phyloP scores from a whole-genome alignment of 495 filamentous ascomycete genomes.

The Aspergillus sparsus region DNA sequence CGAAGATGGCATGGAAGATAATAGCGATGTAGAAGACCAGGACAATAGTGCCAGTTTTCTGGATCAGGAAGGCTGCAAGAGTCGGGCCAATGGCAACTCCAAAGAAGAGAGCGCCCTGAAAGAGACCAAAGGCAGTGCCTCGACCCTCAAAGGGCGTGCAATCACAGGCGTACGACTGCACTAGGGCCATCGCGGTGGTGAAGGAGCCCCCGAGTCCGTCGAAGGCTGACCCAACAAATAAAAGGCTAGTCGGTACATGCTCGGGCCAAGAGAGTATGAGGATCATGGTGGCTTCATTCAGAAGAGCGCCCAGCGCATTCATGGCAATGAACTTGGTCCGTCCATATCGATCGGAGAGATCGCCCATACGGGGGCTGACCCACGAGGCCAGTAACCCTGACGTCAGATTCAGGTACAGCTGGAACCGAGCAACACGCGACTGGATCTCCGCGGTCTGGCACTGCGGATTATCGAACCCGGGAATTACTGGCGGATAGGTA shows the following conservation, averaged over 20 bases:
- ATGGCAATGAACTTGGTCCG: conserved; percentile 69
- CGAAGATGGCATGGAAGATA: conserved; percentile 68
- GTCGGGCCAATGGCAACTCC: conserved; percentile 85
- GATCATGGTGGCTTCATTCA: conserved; percentile 73
- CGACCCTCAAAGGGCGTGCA: conserved; percentile 77
- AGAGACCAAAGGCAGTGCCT: conserved; percentile 83
- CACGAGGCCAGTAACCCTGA: conserved; percentile 72
- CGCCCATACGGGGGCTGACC: conserved; percentile 77
- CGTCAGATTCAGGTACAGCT: conserved; percentile 68
- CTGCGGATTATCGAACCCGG: conserved; percentile 68
- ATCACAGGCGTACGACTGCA: conserved; percentile 83
- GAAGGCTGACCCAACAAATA: conserved; percentile 70
- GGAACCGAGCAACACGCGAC: conserved; percentile 72
- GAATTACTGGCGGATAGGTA: conserved; percentile 61
- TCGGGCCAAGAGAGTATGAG: conserved; percentile 74
- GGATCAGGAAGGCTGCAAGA: conserved; percentile 73
- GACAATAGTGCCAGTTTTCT: conserved; percentile 64
- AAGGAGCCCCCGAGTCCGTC: conserved; percentile 89
- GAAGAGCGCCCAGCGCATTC: conserved; percentile 64
- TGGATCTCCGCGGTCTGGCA: conserved; percentile 75
- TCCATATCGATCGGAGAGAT: conserved; percentile 86
- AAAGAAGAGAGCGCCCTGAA: conserved; percentile 83
- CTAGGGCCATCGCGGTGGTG: conserved; percentile 75
- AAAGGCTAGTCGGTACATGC: conserved; percentile 64
- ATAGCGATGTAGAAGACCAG: conserved; percentile 78